phyloP scores from a whole-genome alignment of 129 eudicot genomes.

The Sambucus nigra region DNA sequence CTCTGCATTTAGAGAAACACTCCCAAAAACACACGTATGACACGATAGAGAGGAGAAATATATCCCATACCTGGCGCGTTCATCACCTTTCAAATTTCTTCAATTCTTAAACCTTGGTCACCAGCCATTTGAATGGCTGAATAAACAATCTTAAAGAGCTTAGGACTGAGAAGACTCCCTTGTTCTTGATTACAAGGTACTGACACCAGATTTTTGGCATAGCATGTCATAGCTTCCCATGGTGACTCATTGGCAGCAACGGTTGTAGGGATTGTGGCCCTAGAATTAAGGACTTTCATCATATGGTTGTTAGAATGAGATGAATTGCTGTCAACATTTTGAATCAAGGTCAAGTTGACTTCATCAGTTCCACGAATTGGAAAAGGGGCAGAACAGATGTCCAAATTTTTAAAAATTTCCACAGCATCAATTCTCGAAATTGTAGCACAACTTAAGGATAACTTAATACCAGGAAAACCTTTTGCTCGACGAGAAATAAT shows the following conservation, averaged over 20 bases:
- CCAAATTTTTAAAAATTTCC: constrained; percentile 24
- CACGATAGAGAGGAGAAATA: not conserved
- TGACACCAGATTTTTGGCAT: constrained; percentile 28
- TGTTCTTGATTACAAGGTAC: constrained; percentile 21
- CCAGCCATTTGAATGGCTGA: constrained; percentile 82
- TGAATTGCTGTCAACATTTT: constrained; percentile 17
- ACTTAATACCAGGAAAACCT: constrained; percentile 84
- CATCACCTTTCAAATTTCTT: constrained; percentile 34
- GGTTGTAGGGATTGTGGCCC: constrained; percentile 13
- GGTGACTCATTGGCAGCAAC: constrained; percentile 30
- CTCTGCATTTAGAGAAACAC: too few relatives aligned
- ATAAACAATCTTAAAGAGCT: constrained; percentile 42
- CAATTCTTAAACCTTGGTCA: constrained; percentile 82
- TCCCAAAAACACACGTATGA: too few relatives aligned
- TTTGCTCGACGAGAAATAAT: constrained; percentile 57
- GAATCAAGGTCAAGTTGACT: constrained; percentile 8
- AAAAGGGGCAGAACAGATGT: not conserved
- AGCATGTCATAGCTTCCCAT: constrained; percentile 77
- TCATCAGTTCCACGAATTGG: constrained; percentile 14
- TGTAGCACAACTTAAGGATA: constrained; percentile 35
- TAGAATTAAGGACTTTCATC: constrained; percentile 19
- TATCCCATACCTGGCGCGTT: constrained; percentile 34
- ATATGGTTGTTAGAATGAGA: constrained; percentile 14
- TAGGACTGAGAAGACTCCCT: constrained; percentile 25
- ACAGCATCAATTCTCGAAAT: constrained; percentile 36